A percentile compares a stretch with the other conserved stretches of the same genome.
phyloP scores from a whole-genome alignment of 2,329 filamentous ascomycete species.

The Cyphellophora europaea region DNA sequence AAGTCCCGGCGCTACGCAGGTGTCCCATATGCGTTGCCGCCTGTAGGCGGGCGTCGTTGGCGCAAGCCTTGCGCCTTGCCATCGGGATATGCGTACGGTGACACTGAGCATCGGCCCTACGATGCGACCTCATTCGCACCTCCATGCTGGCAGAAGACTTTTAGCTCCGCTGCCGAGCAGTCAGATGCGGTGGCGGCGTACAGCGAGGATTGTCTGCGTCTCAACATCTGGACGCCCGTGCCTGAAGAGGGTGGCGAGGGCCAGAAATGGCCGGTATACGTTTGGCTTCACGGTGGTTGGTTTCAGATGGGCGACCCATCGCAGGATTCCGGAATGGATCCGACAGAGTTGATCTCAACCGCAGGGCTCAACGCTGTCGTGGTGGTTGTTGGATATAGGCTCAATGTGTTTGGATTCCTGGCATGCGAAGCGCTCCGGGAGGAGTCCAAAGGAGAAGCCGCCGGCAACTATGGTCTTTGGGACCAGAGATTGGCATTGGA shows the following conservation, averaged over 20 bases:
- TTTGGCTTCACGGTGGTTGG: slow-evolving; percentile 37
- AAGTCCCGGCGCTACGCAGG: slow-evolving; percentile 22
- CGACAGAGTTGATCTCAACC: slow-evolving; percentile 36
- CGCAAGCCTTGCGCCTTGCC: slow-evolving; percentile 28
- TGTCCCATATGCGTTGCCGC: slow-evolving; percentile 32
- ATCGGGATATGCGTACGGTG: slow-evolving; percentile 22
- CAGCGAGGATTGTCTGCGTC: slow-evolving; percentile 43
- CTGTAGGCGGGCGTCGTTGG: slow-evolving; percentile 29
- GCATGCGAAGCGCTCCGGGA: too few relatives aligned
- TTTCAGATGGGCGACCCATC: slow-evolving; percentile 37
- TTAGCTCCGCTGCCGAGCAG: slow-evolving; percentile 21
- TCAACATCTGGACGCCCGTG: slow-evolving; percentile 35
- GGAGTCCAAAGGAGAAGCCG: slow-evolving; percentile 1
- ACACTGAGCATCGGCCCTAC: too few relatives aligned
- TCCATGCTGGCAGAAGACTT: slow-evolving; percentile 32
- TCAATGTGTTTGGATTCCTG: too few relatives aligned
- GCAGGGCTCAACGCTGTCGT: too few relatives aligned
- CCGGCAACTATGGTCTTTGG: slow-evolving; percentile 32
- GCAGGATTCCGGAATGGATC: slow-evolving; percentile 33
- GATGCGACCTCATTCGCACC: slow-evolving; percentile 29
- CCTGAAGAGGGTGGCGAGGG: too few relatives aligned
- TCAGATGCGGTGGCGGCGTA: too few relatives aligned
- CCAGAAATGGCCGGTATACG: slow-evolving; percentile 26
- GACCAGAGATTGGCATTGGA: slow-evolving; percentile 28
- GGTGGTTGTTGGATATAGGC: too few relatives aligned